phyloP scores from a whole-genome alignment of 257 asterid genomes.

The Rauvolfia tetraphylla region DNA sequence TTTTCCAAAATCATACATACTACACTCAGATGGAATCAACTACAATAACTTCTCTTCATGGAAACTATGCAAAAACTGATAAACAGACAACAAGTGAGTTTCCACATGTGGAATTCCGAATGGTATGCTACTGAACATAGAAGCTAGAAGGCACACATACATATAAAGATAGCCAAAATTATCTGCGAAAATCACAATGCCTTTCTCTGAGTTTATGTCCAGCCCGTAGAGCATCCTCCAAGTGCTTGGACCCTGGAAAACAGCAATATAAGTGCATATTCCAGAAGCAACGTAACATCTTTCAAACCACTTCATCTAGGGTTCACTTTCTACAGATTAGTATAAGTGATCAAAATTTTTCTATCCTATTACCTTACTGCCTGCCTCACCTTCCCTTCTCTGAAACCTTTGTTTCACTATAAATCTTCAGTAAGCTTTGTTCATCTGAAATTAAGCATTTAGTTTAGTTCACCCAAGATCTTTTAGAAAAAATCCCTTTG shows the following conservation, averaged over 20 bases:
- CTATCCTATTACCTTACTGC: not conserved
- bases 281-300: not conserved
- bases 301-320: not conserved
- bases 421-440: not conserved
- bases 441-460: not conserved
- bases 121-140: not conserved
- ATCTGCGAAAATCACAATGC: slow-evolving; percentile 74
- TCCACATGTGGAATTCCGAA: not conserved
- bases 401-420: not conserved
- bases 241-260: slow-evolving; percentile 63
- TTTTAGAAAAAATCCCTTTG: not conserved
- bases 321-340: slow-evolving; percentile 1
- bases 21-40: not conserved
- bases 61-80: not conserved
- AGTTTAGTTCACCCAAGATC: not conserved
- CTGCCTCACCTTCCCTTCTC: not conserved
- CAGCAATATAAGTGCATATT: slow-evolving; percentile 2
- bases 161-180: slow-evolving; percentile 74
- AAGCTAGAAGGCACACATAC: slow-evolving; percentile 41
- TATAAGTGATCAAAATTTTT: not conserved
- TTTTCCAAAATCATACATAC: not conserved
- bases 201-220: slow-evolving; percentile 77
- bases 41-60: not conserved
- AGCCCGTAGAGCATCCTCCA: slow-evolving; percentile 97
- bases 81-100: not conserved